phyloP scores from a whole-genome alignment of 345 rosid species.

The Eucalyptus victrix region DNA sequence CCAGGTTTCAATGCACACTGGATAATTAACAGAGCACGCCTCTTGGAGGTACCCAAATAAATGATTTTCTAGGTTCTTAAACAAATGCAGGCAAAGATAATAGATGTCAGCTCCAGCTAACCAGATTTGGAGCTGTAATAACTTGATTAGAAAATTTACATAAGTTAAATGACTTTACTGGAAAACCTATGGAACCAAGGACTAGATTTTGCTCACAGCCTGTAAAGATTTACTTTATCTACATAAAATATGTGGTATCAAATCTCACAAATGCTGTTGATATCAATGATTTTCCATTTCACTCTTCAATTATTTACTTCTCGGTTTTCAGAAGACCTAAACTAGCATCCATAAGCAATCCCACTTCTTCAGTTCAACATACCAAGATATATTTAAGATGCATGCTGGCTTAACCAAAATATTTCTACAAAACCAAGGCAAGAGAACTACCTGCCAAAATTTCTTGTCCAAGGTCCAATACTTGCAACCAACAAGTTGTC shows the following conservation, averaged over 20 bases:
- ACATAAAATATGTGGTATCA: background rate
- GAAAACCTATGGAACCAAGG: background rate
- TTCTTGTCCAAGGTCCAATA: constrained; percentile 16
- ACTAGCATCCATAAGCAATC: background rate
- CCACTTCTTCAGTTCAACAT: background rate
- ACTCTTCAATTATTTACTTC: background rate
- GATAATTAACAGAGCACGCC: background rate
- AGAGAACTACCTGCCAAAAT: constrained; percentile 30
- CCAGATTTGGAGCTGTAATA: background rate
- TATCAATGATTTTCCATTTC: background rate
- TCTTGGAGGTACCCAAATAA: background rate
- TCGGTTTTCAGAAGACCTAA: background rate
- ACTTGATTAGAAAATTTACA: background rate
- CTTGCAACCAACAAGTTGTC: constrained; percentile 35
- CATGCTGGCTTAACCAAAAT: background rate
- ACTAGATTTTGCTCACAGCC: background rate
- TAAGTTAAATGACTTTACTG: background rate
- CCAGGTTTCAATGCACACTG: background rate
- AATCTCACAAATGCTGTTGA: background rate
- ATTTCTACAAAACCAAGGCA: background rate
- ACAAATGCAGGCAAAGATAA: background rate
- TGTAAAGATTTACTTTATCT: background rate
- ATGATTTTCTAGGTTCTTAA: background rate
- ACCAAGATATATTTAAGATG: background rate
- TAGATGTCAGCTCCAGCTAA: background rate